Conservation (phyloP, 2,329 filamentous ascomycete species). For the Lasiodiplodia citricola region DNA sequence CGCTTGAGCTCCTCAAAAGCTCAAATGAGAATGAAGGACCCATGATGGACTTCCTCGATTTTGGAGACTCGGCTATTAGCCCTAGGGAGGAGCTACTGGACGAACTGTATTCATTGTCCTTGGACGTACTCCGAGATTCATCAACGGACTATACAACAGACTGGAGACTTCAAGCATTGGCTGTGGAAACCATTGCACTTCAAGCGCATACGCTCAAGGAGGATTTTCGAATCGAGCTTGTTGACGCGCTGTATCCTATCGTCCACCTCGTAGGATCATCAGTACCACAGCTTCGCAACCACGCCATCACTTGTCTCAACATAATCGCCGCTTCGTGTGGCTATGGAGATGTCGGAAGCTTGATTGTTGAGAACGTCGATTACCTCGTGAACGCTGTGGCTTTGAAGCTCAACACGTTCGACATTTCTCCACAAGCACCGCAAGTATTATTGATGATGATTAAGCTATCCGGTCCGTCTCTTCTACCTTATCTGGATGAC, state of each 20-base stretch:
- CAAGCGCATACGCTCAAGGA: constrained; percentile 70
- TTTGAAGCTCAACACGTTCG: constrained; percentile 86
- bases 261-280: constrained; percentile 82
- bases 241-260: constrained; percentile 91
- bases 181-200: constrained; percentile 79
- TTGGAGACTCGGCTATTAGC: constrained; percentile 40
- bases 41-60: constrained; percentile 70
- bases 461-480: constrained; percentile 75
- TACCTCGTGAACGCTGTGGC: constrained; percentile 95
- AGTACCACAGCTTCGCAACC: constrained; percentile 70
- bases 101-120: constrained; percentile 73
- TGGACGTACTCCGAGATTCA: constrained; percentile 62
- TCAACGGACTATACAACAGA: constrained; percentile 53
- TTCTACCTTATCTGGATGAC: constrained; percentile 91
- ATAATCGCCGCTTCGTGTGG: constrained; percentile 75
- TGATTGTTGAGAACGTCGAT: constrained; percentile 91
- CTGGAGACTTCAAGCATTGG: constrained; percentile 77
- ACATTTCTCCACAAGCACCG: constrained; percentile 88
- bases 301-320: constrained; percentile 84
- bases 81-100: constrained; percentile 50
- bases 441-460: constrained; percentile 96
- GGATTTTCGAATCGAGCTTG: constrained; percentile 81
- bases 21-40: constrained; percentile 58
- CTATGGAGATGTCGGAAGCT: constrained; percentile 74
- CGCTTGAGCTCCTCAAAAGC: constrained; percentile 71